These are phyloP conservation scores for Paramecium sonneborni DNA, from an alignment of 73 alveolate genomes.

Conservation along the genomic window DNA sequence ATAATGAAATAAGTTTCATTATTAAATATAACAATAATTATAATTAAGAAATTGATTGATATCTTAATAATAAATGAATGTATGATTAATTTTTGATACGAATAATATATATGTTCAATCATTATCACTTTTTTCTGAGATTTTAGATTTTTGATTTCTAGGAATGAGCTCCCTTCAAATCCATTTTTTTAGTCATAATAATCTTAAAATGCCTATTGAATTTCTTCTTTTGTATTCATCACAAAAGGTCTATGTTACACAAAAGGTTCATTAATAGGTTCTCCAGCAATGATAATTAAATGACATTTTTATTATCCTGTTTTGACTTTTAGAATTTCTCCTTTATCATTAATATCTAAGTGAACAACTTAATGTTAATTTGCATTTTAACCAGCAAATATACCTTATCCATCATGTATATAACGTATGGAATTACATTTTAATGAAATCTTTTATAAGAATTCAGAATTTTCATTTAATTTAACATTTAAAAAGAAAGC, in stretches of 20 bases:
- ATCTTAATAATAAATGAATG: too few relatives aligned
- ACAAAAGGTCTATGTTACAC: neutral
- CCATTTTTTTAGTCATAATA: conserved; percentile 75
- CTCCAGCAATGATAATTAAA: conserved; percentile 82
- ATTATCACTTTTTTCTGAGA: neutral
- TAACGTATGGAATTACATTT: conserved; percentile 78
- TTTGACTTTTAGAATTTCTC: conserved; percentile 9
- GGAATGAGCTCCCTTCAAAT: conserved; percentile 82
- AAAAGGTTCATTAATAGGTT: conserved; percentile 83
- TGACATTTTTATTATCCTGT: conserved; percentile 14
- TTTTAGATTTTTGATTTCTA: conserved; percentile 79
- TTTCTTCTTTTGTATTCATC: conserved; percentile 74
- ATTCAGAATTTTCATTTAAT: conserved; percentile 65
- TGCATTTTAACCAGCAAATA: conserved; percentile 40
- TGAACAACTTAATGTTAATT: conserved; percentile 41
- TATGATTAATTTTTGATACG: neutral
- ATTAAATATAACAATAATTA: too few relatives aligned
- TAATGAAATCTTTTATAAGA: conserved; percentile 72
- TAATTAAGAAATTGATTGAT: too few relatives aligned
- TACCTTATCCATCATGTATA: conserved; percentile 71
- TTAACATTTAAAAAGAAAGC: conserved; percentile 77
- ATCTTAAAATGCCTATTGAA: conserved; percentile 76
- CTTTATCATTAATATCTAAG: conserved; percentile 39
- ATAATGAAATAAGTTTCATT: neutral
- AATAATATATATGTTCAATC: neutral